Conservation (phyloP, 2,329 filamentous ascomycete genomes). For the Colletotrichum tropicale region DNA sequence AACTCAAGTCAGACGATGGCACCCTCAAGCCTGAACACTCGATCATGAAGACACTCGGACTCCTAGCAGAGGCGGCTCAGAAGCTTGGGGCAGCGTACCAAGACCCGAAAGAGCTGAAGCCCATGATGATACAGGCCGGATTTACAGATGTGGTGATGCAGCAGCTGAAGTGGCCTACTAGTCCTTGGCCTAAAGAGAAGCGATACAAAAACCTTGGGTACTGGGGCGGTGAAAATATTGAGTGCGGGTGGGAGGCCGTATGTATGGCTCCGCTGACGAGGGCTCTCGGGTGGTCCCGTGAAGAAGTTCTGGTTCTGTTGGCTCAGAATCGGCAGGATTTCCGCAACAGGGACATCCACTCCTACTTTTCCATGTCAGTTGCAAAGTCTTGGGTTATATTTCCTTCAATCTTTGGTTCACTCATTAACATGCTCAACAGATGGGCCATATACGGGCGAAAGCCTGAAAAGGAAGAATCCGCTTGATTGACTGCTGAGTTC, state of each 20-base stretch:
- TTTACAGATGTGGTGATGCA: slow-evolving; percentile 56
- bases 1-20: slow-evolving; percentile 45
- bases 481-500: no score
- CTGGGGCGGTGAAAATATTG: slow-evolving; percentile 21
- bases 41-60: slow-evolving; percentile 31
- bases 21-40: slow-evolving; percentile 28
- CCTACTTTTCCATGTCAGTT: slow-evolving; percentile 6
- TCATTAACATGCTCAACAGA: no score
- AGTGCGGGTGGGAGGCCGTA: slow-evolving; percentile 26
- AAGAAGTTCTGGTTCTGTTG: slow-evolving; percentile 26
- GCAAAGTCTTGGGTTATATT: no score
- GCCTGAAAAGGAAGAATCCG: no score
- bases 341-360: slow-evolving; percentile 26
- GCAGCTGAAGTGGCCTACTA: slow-evolving; percentile 53
- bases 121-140: slow-evolving; percentile 52
- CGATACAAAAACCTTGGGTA: slow-evolving; percentile 54
- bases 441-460: no score
- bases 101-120: slow-evolving; percentile 30
- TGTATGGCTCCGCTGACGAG: slow-evolving; percentile 29
- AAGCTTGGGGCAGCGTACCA: slow-evolving; percentile 31
- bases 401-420: no score
- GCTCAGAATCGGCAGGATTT: slow-evolving; percentile 26
- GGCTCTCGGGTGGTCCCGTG: slow-evolving; percentile 25
- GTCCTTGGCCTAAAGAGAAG: slow-evolving; percentile 54
- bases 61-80: slow-evolving; percentile 31